Evolutionary conservation across 139 green algal species (phyloP), one percentile per base, ranked within the genome.

Genomic region (Asterochloris sp.): DNA sequence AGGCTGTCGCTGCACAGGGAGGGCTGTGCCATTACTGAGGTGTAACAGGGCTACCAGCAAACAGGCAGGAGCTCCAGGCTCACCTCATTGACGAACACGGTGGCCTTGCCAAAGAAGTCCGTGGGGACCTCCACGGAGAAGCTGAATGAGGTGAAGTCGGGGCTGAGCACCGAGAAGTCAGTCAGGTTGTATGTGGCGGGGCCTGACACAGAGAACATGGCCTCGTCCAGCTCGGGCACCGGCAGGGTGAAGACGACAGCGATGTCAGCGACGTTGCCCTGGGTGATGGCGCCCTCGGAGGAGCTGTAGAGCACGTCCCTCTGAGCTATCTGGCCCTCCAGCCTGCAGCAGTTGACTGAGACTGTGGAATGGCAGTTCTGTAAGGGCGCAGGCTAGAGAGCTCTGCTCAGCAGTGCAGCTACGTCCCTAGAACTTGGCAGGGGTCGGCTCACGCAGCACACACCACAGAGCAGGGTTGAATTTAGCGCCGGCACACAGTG

Each of bases 41-140:
- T 54, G 38, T 2, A 6, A 54, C 38, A 54, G 38, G 38, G 38
- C 6, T 9, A 75, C 19, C 69, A 75, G 69, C 69, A 21, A 76
- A n/a, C 21, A 12, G 16, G 69, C 69, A 76, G 14, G 15, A 71
- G 66, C 66, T 71, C 21, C 4, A 71, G 66, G 66, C 78, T 38
- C 24, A 78, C 79, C 68, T 26, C 24, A n/a, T 66, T 69, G 67
- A 83, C 71, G 11, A 68, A 26, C 47, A 83, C 79, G 62, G 62
- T 83, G 11, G 77, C 27, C 13, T 38, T 61, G 19, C 79, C 79
- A 13, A 78, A 83, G 47, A 78, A 83, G 47, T 67, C 62, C 14
- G 71, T 47, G 26, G 79, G 73, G 9, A 83, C 47, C 24, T 38
- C 77, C 19, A 83, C 79, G n/a, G 62, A 78, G 79, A 83, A 83